These are phyloP conservation scores for Glycine soja DNA, from an alignment of 306 rosid genomes.

Conservation along the genomic window DNA sequence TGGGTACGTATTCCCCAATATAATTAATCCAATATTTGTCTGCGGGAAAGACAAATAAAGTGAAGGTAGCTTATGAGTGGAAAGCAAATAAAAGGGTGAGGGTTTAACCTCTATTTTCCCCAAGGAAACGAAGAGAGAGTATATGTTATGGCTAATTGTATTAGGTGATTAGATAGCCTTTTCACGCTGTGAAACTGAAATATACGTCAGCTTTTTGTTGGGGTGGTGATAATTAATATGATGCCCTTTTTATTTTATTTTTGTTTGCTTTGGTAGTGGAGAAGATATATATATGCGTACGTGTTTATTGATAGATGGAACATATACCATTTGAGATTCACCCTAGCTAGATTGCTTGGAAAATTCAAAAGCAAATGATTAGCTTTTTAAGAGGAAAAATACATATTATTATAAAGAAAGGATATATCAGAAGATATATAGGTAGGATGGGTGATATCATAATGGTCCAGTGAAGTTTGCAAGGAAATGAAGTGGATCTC, in stretches of 20 bases:
- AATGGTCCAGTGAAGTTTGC: constrained; percentile 46
- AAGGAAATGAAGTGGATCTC: constrained; percentile 53
- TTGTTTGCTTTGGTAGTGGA: constrained; percentile 68
- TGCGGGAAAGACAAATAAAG: constrained; percentile 23
- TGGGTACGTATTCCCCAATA: not conserved
- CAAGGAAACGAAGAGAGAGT: not conserved
- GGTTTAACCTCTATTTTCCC: too few species aligned
- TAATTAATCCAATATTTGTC: constrained; percentile 3
- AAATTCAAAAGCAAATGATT: constrained; percentile 82
- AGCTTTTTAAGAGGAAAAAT: constrained; percentile 48
- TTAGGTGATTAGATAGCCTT: constrained; percentile 46
- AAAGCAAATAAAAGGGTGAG: too few species aligned
- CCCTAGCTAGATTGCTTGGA: constrained; percentile 47
- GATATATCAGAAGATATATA: constrained; percentile 27
- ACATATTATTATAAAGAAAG: not conserved
- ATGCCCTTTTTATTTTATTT: too few species aligned
- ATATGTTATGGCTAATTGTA: constrained; percentile 34
- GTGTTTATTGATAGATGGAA: constrained; percentile 69
- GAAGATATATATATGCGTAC: constrained; percentile 52
- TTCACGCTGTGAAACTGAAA: constrained; percentile 52
- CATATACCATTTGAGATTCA: constrained; percentile 72
- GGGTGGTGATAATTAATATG: constrained; percentile 22
- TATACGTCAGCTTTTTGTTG: constrained; percentile 57
- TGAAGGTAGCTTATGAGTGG: not conserved
- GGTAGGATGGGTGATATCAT: constrained; percentile 49